Base-by-base conservation (phyloP, 1,139 yeast genomes). In the Meyerozyma athensensis region DNA sequence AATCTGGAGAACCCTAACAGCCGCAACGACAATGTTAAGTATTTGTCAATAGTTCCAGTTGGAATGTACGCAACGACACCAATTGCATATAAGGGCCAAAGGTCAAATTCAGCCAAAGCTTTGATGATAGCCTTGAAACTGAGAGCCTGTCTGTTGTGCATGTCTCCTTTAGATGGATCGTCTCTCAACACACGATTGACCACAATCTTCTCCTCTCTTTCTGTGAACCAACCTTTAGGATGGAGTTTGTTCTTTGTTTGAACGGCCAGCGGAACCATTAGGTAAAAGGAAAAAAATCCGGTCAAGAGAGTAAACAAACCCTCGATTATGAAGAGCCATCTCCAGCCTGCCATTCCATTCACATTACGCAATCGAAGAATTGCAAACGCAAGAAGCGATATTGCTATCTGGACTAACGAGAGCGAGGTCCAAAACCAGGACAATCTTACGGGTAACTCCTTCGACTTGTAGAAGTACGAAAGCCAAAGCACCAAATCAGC, bases 1-100 rank as follows among this genome's bases (percentile, higher is more conserved):
- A 78, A 71, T 0, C 83, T 74, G 14, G 65, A 54, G 52, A 79
- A 81, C 0, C 85, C 85, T 43, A 80, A 60, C 13, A 61, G 57
- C 42, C 66, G 68, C 44, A 80, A 63, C 7, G 69, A 65, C 36
- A 81, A 52, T 0, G 82, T 75, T 47, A 79, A 53, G 13, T 28
- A 28, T 8, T 7, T 16, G n/a, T 28, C 13, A 9, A 28, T 20
- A 8, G 32, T 28, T 7, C 20, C 32, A 9, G 32, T 9, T 10
- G 53, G 52, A 19, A 49, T 45, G 34, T 43, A 47, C 4, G 45
- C 48, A 10, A 52, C 34, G 9, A 49, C 30, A 2, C 56, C 53
- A 13, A 49, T 42, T 8, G 39, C 33, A 31, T 52, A 52, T 13
- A 52, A 40, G 7, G 53, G 54, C 47, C 50, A 41, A 37, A 52